phyloP scores from a whole-genome alignment of 2,329 filamentous ascomycete species.

The Colletotrichum incanum region DNA sequence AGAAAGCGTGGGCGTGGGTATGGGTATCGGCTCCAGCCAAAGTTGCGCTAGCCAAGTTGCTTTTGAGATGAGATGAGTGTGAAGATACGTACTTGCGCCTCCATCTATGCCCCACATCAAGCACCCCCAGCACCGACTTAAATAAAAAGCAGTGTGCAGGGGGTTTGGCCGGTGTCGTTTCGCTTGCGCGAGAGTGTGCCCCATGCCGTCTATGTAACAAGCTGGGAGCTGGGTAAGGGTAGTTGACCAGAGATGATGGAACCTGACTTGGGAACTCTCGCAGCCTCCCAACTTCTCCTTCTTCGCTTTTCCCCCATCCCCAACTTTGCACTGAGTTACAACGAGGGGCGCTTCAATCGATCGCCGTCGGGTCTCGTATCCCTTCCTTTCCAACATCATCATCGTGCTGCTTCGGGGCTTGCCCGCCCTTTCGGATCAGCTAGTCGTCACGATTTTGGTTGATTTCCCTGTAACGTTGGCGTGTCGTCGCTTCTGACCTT shows the following conservation, averaged over 20 bases:
- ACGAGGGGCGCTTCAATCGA: constrained; percentile 41
- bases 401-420: constrained; percentile 28
- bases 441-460: constrained; percentile 15
- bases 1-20: background rate
- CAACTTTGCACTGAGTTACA: constrained; percentile 44
- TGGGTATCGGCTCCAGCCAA: constrained; percentile 18
- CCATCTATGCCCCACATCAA: constrained; percentile 28
- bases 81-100: constrained; percentile 21
- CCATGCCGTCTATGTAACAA: constrained; percentile 27
- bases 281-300: constrained; percentile 58
- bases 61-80: constrained; percentile 39
- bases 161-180: constrained; percentile 37
- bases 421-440: constrained; percentile 10
- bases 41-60: constrained; percentile 13
- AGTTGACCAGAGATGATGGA: constrained; percentile 57
- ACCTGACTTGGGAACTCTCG: constrained; percentile 44
- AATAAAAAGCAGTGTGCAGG: constrained; percentile 35
- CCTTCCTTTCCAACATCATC: constrained; percentile 44
- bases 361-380: constrained; percentile 42
- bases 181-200: constrained; percentile 30
- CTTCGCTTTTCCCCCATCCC: constrained; percentile 54
- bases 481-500: constrained; percentile 23
- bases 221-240: constrained; percentile 56
- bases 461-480: constrained; percentile 27
- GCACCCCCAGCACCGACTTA: constrained; percentile 28